Base-by-base conservation (phyloP, 2,329 filamentous ascomycete genomes). In the Nothopassalora personata region DNA sequence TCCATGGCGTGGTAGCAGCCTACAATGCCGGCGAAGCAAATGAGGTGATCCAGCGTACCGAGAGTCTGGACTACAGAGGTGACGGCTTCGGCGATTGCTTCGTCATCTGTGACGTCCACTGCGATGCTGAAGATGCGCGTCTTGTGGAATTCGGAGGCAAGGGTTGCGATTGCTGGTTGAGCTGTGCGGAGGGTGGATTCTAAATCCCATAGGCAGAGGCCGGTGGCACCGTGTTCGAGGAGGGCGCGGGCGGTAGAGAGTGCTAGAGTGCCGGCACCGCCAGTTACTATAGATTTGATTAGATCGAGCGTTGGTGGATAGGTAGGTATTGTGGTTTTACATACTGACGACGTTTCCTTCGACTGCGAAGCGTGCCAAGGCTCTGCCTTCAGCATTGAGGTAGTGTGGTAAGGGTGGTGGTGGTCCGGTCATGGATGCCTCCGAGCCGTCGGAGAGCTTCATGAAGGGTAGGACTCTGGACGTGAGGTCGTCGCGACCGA, bases 21-120 rank as follows among this genome's bases (percentile, higher is more conserved):
- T 0, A 90, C 88, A 0, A 91, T 80, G 5, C 88, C 88, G 0
- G 86, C 88, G 66, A 89, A 88, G 64, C 83, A 86, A 63, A 83
- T 79, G 1, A 88, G 73, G 47, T 82, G 80, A 59, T 83, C 77
- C 2, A 88, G 68, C 18, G 74, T 74, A 1, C 83, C 83, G 2
- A 86, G 74, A 1, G 72, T 66, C 10, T 71, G 64, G 0, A 74
- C 75, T 0, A 75, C 76, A 50, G 74, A 70, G 5, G 71, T 61
- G 3, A 82, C 73, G 0, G 77, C 78, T 7, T 73, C 65, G 1
- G 75, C 71, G 3, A 86, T 79, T 1, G 72, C 74, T 1, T 70
- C 71, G 34, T 78, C 79, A 49, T 82, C 77, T 0, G 85, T 86
- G 1, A 89, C 83, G 64, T 90, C 82, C 19, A 87, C 81, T 7